Evolutionary conservation across 1,139 yeast species (phyloP), one percentile per base, ranked within the genome.

Genomic region (Blastobotrys persicus): DNA sequence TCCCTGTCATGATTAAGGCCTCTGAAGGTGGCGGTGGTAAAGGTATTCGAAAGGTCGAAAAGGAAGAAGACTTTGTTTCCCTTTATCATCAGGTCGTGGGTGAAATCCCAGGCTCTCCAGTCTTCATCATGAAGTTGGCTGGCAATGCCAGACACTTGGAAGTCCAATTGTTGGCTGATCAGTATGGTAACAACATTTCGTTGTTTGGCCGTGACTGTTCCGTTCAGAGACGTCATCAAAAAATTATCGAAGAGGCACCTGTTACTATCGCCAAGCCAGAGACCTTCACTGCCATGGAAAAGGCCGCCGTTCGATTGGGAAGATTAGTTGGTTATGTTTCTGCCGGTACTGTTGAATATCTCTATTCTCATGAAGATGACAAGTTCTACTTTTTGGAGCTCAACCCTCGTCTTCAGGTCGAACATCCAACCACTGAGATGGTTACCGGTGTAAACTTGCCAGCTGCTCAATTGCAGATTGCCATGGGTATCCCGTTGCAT

Each of bases 11-110:
- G 97, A 81, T 89, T 62, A 89, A 89, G 70, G 97, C 97, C 39
- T 88, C 96, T 53, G 97, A 89, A 82, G 97, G 97, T 77, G 97
- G 97, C 73, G 97, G 97, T 76, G 97, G 97, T 78, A 89, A 89
- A 73, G 97, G 97, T 79, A 89, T 89, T 67, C 83, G 97, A 77
- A 88, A 88, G 70, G 96, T 87, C 57, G 95, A 86, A 49, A 68
- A 76, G 53, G 95, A 84, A 69, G 81, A 80, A 54, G 83, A 86
- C 61, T 89, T 89, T 59, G 63, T 76, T 37, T 60, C 85, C 34
- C 73, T 85, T 59, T 89, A 88, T 67, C 79, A 83, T 57, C 97
- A 89, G 73, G 97, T 96, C 42, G 87, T 92, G 42, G 88, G 86
- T 64, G 97, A 89, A 74, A 88, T 89, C 48, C 97, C 97, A 18